phyloP scores from a whole-genome alignment of 2,329 filamentous ascomycete species.

The Amylocarpus encephaloides region DNA sequence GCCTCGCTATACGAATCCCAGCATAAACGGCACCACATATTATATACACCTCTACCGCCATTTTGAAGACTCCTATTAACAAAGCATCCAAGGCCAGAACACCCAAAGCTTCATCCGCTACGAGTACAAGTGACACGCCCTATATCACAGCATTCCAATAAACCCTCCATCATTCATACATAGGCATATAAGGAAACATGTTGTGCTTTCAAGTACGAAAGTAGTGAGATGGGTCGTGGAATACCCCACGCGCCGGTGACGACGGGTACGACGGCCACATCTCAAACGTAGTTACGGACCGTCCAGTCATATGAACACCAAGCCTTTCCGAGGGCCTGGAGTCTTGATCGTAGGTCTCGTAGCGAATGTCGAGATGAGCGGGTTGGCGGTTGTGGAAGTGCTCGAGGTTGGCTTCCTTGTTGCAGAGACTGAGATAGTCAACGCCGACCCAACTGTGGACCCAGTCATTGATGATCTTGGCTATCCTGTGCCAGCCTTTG shows the following conservation, averaged over 20 bases:
- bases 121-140: no score
- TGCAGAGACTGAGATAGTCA: constrained; percentile 47
- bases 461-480: constrained; percentile 55
- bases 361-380: not conserved
- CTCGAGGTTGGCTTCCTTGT: constrained; percentile 57
- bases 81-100: no score
- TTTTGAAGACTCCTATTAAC: no score
- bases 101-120: no score
- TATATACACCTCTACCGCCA: no score
- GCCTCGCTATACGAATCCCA: no score
- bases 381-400: constrained; percentile 36
- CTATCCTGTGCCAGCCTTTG: constrained; percentile 51
- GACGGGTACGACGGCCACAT: not conserved
- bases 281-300: constrained; percentile 1
- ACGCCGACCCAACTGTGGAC: constrained; percentile 35
- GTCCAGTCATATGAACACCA: not conserved
- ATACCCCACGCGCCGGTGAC: not conserved
- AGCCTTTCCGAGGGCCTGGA: not conserved
- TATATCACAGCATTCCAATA: not conserved
- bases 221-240: not conserved
- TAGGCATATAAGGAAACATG: not conserved
- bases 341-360: constrained; percentile 2
- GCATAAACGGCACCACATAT: no score
- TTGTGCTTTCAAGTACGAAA: not conserved
- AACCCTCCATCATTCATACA: not conserved